Evolutionary conservation across 192 early-diverging fungal species (phyloP).

Genomic region (Glomus cerebriforme): DNA sequence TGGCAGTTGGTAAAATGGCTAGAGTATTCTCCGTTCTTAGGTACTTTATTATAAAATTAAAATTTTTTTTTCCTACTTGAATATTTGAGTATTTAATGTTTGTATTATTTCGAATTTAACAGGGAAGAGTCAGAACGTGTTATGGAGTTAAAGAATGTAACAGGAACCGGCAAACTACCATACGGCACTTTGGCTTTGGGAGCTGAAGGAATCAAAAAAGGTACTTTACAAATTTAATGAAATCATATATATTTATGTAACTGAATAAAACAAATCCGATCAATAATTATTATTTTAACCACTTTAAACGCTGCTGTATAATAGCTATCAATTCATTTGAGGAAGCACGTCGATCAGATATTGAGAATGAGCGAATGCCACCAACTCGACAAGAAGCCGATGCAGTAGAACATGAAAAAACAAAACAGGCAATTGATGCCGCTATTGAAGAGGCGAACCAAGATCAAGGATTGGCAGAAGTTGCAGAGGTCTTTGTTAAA

Average conservation of each 20-base stretch:
- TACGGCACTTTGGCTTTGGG: conserved; percentile 86
- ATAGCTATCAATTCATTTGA: conserved; percentile 89
- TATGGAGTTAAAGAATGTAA: conserved; percentile 88
- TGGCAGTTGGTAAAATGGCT: conserved; percentile 91
- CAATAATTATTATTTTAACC: neutral
- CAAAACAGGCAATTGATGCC: conserved; percentile 37
- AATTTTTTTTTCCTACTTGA: neutral
- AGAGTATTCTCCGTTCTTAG: conserved; percentile 88
- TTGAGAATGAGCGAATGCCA: conserved; percentile 92
- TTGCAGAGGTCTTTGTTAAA: conserved; percentile 28
- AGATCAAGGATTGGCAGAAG: conserved; percentile 20
- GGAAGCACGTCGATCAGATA: conserved; percentile 86
- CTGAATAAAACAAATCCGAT: neutral
- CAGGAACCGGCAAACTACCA: conserved; percentile 84
- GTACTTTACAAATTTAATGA: conserved; percentile 42
- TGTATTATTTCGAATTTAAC: neutral
- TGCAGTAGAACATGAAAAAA: conserved; percentile 35
- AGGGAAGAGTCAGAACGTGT: conserved; percentile 86
- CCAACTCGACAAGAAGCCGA: conserved; percentile 59
- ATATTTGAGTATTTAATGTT: neutral
- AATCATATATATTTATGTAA: conserved; percentile 2
- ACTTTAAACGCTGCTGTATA: neutral
- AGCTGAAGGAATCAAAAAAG: conserved; percentile 88
- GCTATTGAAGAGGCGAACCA: conserved; percentile 32
- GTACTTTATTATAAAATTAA: neutral